Evolutionary conservation across 441 rosid genomes (phyloP).

Genomic region (Oxalis stricta): DNA sequence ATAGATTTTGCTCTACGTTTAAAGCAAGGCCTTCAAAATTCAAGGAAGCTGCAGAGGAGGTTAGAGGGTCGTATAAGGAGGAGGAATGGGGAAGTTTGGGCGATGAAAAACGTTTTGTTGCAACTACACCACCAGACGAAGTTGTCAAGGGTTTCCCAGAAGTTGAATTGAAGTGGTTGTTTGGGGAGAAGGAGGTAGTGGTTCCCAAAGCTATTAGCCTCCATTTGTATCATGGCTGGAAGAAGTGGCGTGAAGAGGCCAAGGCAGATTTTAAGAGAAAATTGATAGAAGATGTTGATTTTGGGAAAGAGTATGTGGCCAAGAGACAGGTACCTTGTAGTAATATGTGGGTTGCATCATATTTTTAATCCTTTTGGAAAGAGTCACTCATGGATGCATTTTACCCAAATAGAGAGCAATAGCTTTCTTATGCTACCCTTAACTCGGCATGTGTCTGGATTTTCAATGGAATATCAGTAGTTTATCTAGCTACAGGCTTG

Average conservation of each 20-base stretch:
- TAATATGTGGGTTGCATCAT: background rate
- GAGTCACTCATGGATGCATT: background rate
- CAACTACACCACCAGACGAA: constrained; percentile 56
- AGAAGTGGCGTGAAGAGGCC: constrained; percentile 86
- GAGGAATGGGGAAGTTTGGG: constrained; percentile 65
- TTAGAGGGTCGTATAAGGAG: constrained; percentile 51
- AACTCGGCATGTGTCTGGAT: background rate
- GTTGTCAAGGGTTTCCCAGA: constrained; percentile 84
- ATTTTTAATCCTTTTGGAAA: background rate
- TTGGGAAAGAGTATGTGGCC: constrained; percentile 64
- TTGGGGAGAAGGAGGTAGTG: constrained; percentile 75
- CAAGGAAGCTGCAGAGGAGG: constrained; percentile 61
- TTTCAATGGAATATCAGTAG: background rate
- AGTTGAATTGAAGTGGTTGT: constrained; percentile 85
- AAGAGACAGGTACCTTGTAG: constrained; percentile 47
- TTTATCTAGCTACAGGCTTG: background rate
- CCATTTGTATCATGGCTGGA: constrained; percentile 87
- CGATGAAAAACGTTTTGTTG: constrained; percentile 52
- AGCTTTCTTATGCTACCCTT: constrained; percentile 2
- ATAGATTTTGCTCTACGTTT: constrained; percentile 49
- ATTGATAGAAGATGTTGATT: constrained; percentile 62
- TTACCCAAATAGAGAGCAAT: background rate
- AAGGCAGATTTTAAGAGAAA: constrained; percentile 64
- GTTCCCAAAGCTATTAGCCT: constrained; percentile 69
- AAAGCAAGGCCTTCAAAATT: constrained; percentile 51